Conservation (phyloP, 345 rosid genomes). For the Eutrema yunnanense region DNA sequence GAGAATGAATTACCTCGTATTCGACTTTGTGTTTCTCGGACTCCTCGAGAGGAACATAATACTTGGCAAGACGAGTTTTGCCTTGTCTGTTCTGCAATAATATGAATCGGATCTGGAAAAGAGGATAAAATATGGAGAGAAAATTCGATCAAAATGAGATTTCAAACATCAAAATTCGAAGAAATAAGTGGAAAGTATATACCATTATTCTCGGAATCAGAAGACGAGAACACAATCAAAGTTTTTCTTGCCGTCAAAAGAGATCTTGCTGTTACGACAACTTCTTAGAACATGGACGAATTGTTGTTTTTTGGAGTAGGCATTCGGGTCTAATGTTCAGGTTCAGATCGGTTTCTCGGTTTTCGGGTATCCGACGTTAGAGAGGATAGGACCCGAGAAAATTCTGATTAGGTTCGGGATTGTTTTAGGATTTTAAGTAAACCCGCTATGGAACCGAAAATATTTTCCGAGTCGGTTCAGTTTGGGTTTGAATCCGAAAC, state of each 20-base stretch:
- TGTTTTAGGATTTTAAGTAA: no score
- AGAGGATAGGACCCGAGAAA: no score
- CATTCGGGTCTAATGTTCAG: no score
- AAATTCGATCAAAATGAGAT: background rate
- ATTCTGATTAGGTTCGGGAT: no score
- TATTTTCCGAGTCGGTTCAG: no score
- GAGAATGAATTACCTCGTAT: conserved; percentile 56
- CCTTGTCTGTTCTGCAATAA: conserved; percentile 96
- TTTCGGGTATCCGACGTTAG: no score
- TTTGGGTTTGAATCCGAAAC: no score
- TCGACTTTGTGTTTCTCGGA: conserved; percentile 97
- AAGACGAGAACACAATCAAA: background rate
- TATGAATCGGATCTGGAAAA: conserved; percentile 84
- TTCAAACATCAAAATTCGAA: background rate
- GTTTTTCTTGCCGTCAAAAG: background rate
- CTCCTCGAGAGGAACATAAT: conserved; percentile 95
- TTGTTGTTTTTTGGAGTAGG: no score
- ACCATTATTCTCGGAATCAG: background rate
- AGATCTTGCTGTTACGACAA: no score
- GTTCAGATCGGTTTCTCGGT: no score
- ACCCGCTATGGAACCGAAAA: no score
- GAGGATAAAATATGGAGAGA: background rate
- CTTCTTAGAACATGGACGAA: no score
- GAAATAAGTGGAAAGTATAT: background rate
- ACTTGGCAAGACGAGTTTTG: conserved; percentile 96